These are phyloP conservation scores for Diaporthe sp. DNA, from an alignment of 2,329 filamentous ascomycete species.

Conservation along the genomic window DNA sequence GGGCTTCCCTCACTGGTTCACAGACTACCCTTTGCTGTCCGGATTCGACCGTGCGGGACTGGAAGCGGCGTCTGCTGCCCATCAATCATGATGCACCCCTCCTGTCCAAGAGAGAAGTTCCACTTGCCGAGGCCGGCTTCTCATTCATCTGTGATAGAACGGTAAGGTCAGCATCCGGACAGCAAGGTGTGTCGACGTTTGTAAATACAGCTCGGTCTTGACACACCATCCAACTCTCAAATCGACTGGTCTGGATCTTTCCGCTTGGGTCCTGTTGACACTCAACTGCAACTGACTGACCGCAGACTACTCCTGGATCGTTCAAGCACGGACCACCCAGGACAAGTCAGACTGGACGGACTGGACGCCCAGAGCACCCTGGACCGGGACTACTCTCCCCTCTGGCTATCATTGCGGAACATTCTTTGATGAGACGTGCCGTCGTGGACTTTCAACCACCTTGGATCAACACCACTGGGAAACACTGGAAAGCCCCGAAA, in stretches of 20 bases:
- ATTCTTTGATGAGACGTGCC: slow-evolving; percentile 21
- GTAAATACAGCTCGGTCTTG: slow-evolving; percentile 62
- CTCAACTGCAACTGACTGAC: slow-evolving; percentile 24
- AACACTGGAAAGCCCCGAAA: background rate
- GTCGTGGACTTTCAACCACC: slow-evolving; percentile 9
- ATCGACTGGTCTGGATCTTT: slow-evolving; percentile 1
- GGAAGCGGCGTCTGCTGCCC: background rate
- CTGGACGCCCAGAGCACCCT: slow-evolving; percentile 9
- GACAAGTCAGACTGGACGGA: background rate
- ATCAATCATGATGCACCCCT: slow-evolving; percentile 6
- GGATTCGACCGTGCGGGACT: slow-evolving; percentile 45
- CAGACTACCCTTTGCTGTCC: slow-evolving; percentile 51
- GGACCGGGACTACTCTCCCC: background rate
- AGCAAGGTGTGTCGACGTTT: slow-evolving; percentile 65
- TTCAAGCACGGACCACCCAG: background rate
- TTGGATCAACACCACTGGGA: background rate
- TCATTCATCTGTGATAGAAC: slow-evolving; percentile 46
- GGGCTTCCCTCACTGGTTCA: background rate
- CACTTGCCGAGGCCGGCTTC: slow-evolving; percentile 40
- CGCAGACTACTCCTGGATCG: slow-evolving; percentile 15
- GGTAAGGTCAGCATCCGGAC: slow-evolving; percentile 55
- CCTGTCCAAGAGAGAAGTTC: slow-evolving; percentile 38
- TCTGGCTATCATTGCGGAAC: slow-evolving; percentile 3
- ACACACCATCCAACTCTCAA: slow-evolving; percentile 38
- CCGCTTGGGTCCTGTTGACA: background rate